Evolutionary conservation across 2,329 filamentous ascomycete species (phyloP).

Genomic region (Penicillium sp.): DNA sequence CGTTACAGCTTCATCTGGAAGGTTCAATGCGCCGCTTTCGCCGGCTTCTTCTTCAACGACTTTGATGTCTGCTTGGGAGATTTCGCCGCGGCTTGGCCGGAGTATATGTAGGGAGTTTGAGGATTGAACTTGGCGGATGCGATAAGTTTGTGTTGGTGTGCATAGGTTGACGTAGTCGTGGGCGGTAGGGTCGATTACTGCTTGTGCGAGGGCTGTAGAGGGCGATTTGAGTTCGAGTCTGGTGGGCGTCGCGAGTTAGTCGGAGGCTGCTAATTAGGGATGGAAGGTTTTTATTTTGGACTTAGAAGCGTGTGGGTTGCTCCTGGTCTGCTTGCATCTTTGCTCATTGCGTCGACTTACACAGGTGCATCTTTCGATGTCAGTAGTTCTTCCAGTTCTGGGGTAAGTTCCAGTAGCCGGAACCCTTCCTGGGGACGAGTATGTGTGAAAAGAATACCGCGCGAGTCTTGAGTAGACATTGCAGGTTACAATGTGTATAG

Average conservation of each 20-base stretch:
- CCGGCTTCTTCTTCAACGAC: conserved; percentile 25
- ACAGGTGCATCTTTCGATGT: conserved; percentile 46
- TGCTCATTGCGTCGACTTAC: conserved; percentile 26
- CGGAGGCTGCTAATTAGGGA: neutral
- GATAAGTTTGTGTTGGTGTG: conserved; percentile 57
- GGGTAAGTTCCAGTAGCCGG: conserved; percentile 60
- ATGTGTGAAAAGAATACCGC: conserved; percentile 43
- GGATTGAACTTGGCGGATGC: conserved; percentile 64
- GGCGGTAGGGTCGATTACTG: conserved; percentile 26
- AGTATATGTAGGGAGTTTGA: conserved; percentile 63
- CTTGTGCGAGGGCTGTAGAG: conserved; percentile 29
- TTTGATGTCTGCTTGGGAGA: conserved; percentile 30
- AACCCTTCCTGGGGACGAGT: conserved; percentile 53
- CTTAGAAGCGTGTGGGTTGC: neutral
- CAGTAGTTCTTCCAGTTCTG: conserved; percentile 57
- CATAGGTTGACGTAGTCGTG: conserved; percentile 57
- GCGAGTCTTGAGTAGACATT: conserved; percentile 43
- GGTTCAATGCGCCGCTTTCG: conserved; percentile 23
- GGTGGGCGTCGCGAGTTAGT: conserved; percentile 18
- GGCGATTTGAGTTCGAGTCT: conserved; percentile 49
- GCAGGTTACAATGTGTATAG: neutral
- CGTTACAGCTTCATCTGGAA: conserved; percentile 37
- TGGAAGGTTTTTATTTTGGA: neutral
- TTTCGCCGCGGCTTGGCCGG: conserved; percentile 41
- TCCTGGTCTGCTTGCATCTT: neutral